These are phyloP conservation scores for Oryza punctata DNA, from an alignment of 176 grass and related monocot species.

Conservation along the genomic window DNA sequence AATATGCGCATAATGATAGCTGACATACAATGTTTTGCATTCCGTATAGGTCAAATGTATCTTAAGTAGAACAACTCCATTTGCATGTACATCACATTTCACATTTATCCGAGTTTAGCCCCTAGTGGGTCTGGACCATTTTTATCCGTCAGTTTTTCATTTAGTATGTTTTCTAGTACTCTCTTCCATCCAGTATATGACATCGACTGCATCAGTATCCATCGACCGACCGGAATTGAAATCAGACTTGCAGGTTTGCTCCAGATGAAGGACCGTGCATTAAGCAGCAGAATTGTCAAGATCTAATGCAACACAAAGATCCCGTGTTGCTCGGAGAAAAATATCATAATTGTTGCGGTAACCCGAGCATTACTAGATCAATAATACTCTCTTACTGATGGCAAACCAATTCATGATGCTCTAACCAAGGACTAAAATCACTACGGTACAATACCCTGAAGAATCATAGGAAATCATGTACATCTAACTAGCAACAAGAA, in stretches of 20 bases:
- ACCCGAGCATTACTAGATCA: neutral
- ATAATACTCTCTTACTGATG: neutral
- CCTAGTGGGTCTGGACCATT: neutral
- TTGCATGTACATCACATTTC: neutral
- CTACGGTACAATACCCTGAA: conserved; percentile 21
- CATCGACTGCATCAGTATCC: neutral
- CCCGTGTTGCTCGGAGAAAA: neutral
- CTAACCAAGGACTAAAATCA: conserved; percentile 26
- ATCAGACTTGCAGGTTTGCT: neutral
- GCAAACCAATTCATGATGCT: neutral
- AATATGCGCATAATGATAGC: neutral
- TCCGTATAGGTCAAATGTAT: neutral
- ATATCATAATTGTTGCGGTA: neutral
- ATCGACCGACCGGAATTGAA: neutral
- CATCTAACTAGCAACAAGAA: neutral
- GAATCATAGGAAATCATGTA: conserved; percentile 37
- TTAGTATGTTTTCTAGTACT: neutral
- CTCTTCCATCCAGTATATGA: neutral
- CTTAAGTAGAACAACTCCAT: neutral
- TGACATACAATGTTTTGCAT: neutral
- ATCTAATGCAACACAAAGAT: neutral
- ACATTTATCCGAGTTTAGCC: neutral
- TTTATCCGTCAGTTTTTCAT: neutral
- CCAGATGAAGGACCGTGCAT: neutral
- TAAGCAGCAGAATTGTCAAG: neutral